Percentiles rank a stretch among this genome's conserved stretches.
Conservation (phyloP, 352 stramenopile genomes). For the Thalassiosira ordinaria region DNA sequence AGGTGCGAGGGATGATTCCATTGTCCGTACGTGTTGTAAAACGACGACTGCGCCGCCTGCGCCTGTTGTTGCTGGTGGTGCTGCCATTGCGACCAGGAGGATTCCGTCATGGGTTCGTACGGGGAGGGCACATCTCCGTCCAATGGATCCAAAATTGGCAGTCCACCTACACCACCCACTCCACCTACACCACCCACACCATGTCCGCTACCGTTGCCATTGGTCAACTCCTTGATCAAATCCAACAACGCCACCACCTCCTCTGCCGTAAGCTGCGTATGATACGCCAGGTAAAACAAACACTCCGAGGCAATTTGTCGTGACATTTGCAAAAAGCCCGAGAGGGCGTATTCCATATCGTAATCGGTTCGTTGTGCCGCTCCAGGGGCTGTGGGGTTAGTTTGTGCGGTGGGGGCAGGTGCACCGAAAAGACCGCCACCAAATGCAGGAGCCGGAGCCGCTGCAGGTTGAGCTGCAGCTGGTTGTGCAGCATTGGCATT, state of each 20-base stretch:
- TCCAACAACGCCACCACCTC: slow-evolving; percentile 74
- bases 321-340: slow-evolving; percentile 65
- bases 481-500: neutral
- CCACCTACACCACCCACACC: slow-evolving; percentile 1
- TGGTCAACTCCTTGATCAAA: slow-evolving; percentile 75
- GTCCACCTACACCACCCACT: slow-evolving; percentile 30
- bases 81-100: neutral
- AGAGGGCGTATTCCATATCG: slow-evolving; percentile 56
- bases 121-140: slow-evolving; percentile 56
- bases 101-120: slow-evolving; percentile 14
- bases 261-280: slow-evolving; percentile 68
- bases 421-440: too few relatives aligned
- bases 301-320: slow-evolving; percentile 69
- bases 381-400: neutral
- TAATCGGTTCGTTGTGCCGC: slow-evolving; percentile 26
- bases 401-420: too few relatives aligned
- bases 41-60: neutral
- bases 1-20: neutral
- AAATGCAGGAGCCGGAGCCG: neutral
- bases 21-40: neutral
- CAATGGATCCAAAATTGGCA: slow-evolving; percentile 72
- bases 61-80: slow-evolving; percentile 43
- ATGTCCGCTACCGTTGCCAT: slow-evolving; percentile 26
- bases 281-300: slow-evolving; percentile 81
- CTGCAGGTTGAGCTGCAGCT: neutral